Conservation (phyloP, 176 grass and related monocot species). For the Paspalum notatum region DNA sequence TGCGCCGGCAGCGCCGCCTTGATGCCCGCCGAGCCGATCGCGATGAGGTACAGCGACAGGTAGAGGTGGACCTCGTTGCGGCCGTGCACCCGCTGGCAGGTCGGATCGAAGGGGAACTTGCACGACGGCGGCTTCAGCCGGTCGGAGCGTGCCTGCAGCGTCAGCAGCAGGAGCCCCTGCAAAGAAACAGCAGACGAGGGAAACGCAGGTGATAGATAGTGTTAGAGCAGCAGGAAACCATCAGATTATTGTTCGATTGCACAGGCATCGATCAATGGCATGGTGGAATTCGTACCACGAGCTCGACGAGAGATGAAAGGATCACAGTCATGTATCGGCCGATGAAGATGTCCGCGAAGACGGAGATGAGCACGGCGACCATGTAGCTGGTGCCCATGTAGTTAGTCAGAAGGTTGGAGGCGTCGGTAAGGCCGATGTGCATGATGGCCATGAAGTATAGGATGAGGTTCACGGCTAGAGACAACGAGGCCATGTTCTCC, state of each 20-base stretch:
- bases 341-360: slow-evolving; percentile 66
- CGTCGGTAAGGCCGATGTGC: slow-evolving; percentile 49
- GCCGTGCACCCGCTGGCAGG: slow-evolving; percentile 41
- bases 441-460: slow-evolving; percentile 53
- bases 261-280: background rate
- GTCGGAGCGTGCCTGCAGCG: slow-evolving; percentile 58
- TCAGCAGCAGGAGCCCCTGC: slow-evolving; percentile 71
- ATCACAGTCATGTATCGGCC: slow-evolving; percentile 62
- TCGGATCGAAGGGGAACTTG: background rate
- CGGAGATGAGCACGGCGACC: slow-evolving; percentile 52
- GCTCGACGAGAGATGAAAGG: slow-evolving; percentile 48
- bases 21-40: slow-evolving; percentile 67
- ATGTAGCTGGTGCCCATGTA: slow-evolving; percentile 74
- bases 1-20: slow-evolving; percentile 70
- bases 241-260: background rate
- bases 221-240: background rate
- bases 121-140: slow-evolving; percentile 44
- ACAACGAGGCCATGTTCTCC: slow-evolving; percentile 56
- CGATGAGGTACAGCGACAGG: slow-evolving; percentile 57
- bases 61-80: slow-evolving; percentile 49
- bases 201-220: too few relatives aligned
- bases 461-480: slow-evolving; percentile 60
- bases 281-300: slow-evolving; percentile 32
- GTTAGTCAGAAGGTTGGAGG: slow-evolving; percentile 61
- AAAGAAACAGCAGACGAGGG: background rate